These are phyloP conservation scores for Ascochyta clinopodiicola DNA, from an alignment of 2,329 filamentous ascomycete genomes.

Conservation along the genomic window DNA sequence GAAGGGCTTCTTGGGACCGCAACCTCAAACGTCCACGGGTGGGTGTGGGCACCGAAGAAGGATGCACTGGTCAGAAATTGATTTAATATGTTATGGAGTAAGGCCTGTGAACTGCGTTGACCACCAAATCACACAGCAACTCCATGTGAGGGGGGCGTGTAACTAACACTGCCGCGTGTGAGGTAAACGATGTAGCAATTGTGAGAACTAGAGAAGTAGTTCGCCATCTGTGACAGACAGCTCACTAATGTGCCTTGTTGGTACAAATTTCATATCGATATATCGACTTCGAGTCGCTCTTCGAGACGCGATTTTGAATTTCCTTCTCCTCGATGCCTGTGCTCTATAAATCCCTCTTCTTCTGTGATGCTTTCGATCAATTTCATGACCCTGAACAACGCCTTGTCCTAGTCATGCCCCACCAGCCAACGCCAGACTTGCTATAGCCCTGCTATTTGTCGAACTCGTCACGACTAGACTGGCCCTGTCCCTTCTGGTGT, in stretches of 20 bases:
- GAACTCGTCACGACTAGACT: too few species aligned
- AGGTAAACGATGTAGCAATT: not conserved
- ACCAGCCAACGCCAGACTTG: too few species aligned
- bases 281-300: not conserved
- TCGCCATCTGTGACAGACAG: not conserved
- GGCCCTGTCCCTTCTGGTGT: too few species aligned
- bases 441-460: too few species aligned
- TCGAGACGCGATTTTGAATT: not conserved
- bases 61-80: not conserved
- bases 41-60: too few species aligned
- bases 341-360: not conserved
- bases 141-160: not conserved
- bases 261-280: too few species aligned
- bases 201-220: not conserved
- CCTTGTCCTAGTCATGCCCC: too few species aligned
- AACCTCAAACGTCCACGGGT: too few species aligned
- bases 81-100: not conserved
- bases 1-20: too few species aligned
- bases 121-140: not conserved
- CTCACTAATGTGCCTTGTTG: not conserved
- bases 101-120: not conserved
- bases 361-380: not conserved
- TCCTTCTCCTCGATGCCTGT: not conserved
- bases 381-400: too few species aligned
- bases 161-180: not conserved